Conservation (phyloP, 257 asterid genomes). For the Nicotiana otophora region DNA sequence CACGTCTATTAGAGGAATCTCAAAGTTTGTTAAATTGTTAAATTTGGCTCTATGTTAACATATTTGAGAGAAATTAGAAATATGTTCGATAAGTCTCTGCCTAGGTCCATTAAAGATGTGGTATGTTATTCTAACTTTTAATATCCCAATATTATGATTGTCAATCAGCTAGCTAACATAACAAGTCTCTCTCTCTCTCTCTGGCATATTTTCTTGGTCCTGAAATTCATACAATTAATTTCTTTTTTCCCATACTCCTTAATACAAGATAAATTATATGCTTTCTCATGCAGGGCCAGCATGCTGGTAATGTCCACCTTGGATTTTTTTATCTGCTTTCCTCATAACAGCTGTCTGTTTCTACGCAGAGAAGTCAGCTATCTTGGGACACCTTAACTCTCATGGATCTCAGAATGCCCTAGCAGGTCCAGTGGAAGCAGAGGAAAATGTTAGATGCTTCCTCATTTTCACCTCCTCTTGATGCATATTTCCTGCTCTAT, state of each 20-base stretch:
- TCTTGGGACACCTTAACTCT: constrained; percentile 28
- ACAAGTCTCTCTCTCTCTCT: background rate
- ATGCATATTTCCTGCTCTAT: constrained; percentile 8
- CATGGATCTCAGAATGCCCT: constrained; percentile 35
- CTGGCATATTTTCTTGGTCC: too few species aligned
- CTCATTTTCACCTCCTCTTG: constrained; percentile 10
- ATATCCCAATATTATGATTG: background rate
- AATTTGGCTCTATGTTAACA: background rate
- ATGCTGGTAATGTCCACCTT: constrained; percentile 18
- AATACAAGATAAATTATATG: too few species aligned
- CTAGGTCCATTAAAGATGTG: background rate
- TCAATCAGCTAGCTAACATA: background rate
- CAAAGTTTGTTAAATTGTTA: background rate
- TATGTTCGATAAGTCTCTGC: background rate
- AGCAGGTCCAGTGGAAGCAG: constrained; percentile 27
- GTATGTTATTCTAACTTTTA: background rate
- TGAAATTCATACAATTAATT: background rate
- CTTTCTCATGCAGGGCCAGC: constrained; percentile 53
- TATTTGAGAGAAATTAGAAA: background rate
- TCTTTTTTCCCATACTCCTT: background rate
- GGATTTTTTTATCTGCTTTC: background rate
- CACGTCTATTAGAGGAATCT: background rate
- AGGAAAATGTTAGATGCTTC: constrained; percentile 50
- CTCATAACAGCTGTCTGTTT: background rate
- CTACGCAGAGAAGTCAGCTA: constrained; percentile 35